Evolutionary conservation across 1,284 basidiomycete genomes (phyloP).

Genomic region (Rhizoctonia solani): DNA sequence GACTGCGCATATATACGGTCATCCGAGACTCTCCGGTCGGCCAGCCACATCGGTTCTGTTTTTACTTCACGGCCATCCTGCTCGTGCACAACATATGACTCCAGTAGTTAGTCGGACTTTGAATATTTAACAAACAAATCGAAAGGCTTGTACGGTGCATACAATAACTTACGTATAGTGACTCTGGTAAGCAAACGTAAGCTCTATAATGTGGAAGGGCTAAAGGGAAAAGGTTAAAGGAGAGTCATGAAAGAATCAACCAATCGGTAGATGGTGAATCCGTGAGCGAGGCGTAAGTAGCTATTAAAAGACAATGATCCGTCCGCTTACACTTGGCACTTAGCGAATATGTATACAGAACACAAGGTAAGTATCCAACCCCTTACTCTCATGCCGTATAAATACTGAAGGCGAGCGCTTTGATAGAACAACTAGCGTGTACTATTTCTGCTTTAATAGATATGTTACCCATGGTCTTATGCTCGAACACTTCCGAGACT

Average conservation of each 20-base stretch:
- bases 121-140: neutral
- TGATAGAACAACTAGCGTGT: slow-evolving; percentile 6
- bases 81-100: slow-evolving; percentile 11
- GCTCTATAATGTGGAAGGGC: neutral
- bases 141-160: neutral
- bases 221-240: neutral
- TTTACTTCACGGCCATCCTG: slow-evolving; percentile 12
- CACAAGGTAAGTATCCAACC: neutral
- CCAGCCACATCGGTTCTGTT: slow-evolving; percentile 7
- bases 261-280: neutral
- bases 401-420: neutral
- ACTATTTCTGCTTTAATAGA: slow-evolving; percentile 22
- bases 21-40: neutral
- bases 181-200: neutral
- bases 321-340: neutral
- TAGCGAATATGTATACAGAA: slow-evolving; percentile 15
- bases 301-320: neutral
- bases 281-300: neutral
- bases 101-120: slow-evolving; percentile 13
- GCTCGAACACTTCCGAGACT: neutral
- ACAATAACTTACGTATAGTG: slow-evolving; percentile 12
- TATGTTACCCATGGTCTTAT: slow-evolving; percentile 2
- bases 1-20: slow-evolving; percentile 28
- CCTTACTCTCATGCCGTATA: neutral
- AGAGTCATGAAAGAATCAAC: neutral